phyloP scores from a whole-genome alignment of 768 basidiomycete genomes.

The Lepiota brunneoincarnata region DNA sequence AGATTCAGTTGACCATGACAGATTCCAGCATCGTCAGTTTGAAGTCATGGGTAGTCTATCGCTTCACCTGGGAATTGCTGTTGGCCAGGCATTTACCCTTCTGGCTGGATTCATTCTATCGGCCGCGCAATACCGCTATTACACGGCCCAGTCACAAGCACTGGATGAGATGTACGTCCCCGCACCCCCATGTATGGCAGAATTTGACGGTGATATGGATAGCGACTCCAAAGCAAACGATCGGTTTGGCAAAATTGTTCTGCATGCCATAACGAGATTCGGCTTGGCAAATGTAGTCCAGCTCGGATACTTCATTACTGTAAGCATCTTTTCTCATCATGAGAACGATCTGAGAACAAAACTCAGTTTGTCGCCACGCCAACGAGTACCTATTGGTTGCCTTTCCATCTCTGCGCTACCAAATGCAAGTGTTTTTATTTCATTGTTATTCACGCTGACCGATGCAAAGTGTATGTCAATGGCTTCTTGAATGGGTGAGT shows the following conservation, averaged over 20 bases:
- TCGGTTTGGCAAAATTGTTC: constrained; percentile 19
- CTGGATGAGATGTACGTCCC: too few relatives aligned
- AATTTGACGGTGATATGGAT: not conserved
- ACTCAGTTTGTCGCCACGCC: constrained; percentile 21
- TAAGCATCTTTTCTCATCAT: not conserved
- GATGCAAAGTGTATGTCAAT: not conserved
- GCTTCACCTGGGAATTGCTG: not conserved
- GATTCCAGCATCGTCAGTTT: not conserved
- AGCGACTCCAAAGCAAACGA: not conserved
- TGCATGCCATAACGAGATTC: constrained; percentile 17
- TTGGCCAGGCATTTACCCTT: not conserved
- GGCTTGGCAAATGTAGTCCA: constrained; percentile 17
- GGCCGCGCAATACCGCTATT: not conserved
- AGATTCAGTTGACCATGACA: not conserved
- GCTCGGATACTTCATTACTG: constrained; percentile 10
- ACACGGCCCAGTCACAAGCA: too few relatives aligned
- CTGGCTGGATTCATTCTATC: not conserved
- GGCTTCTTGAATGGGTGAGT: constrained; percentile 7
- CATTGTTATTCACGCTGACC: not conserved
- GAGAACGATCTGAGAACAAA: not conserved
- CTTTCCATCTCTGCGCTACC: constrained; percentile 24
- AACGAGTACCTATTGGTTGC: constrained; percentile 22
- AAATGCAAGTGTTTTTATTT: constrained; percentile 16
- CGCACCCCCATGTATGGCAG: too few relatives aligned
- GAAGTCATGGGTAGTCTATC: not conserved